These are phyloP conservation scores for Penicillium samsonianum DNA, from an alignment of 495 filamentous ascomycete species.

Conservation along the genomic window DNA sequence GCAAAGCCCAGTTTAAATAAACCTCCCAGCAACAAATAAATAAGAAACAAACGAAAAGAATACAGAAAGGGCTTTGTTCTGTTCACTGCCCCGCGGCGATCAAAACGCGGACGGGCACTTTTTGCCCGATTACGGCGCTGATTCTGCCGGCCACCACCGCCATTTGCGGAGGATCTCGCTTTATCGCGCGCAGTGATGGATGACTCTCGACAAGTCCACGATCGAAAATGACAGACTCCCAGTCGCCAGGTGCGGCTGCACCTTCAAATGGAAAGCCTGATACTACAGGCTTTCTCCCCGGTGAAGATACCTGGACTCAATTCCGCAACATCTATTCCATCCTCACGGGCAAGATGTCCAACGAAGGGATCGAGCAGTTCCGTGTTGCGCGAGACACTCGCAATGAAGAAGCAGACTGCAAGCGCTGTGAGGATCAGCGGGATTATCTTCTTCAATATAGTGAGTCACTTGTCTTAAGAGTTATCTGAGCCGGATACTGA, in stretches of 20 bases:
- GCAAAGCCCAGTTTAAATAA: not conserved
- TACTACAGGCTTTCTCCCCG: conserved; percentile 41
- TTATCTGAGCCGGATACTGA: conserved; percentile 10
- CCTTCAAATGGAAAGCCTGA: conserved; percentile 30
- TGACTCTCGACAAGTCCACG: not conserved
- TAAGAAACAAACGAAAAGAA: not conserved
- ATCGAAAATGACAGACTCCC: conserved; percentile 38
- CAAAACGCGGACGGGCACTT: conserved; percentile 3
- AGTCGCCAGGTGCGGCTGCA: conserved; percentile 24
- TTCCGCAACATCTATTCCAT: conserved; percentile 82
- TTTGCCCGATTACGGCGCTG: conserved; percentile 2
- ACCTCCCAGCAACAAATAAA: not conserved
- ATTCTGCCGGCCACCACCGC: conserved; percentile 41
- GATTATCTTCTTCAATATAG: conserved; percentile 79
- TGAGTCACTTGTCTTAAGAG: conserved; percentile 29
- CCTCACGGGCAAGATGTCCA: conserved; percentile 67
- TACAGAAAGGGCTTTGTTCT: not conserved
- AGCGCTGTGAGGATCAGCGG: conserved; percentile 72
- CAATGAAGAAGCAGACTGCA: conserved; percentile 71
- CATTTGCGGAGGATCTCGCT: conserved; percentile 33
- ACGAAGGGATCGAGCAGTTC: conserved; percentile 68
- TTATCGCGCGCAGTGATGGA: conserved; percentile 7
- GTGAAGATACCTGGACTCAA: conserved; percentile 65
- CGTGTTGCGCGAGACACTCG: conserved; percentile 64
- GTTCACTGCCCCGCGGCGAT: conserved; percentile 4